These are phyloP conservation scores for Picea engelmannii DNA, from an alignment of 83 land plant species.

Conservation along the genomic window DNA sequence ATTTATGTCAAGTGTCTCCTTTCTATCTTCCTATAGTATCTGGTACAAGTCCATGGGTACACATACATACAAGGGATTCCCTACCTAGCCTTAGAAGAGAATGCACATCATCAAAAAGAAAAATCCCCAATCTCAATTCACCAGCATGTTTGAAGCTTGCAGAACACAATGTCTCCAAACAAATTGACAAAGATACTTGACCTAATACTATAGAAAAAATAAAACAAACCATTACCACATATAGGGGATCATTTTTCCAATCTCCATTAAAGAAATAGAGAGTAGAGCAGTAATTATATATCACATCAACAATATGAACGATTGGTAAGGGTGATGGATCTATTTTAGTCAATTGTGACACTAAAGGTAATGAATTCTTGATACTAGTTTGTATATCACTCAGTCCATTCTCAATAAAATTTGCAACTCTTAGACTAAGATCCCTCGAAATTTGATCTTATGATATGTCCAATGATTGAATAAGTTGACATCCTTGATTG, in stretches of 20 bases:
- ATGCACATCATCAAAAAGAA: constrained; percentile 59
- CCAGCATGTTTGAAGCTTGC: constrained; percentile 62
- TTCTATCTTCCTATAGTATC: constrained; percentile 46
- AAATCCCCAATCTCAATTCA: constrained; percentile 55
- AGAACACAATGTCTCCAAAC: constrained; percentile 71
- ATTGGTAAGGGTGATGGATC: constrained; percentile 73
- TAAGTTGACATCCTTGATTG: constrained; percentile 51
- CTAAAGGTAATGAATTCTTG: constrained; percentile 54
- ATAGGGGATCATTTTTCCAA: constrained; percentile 64
- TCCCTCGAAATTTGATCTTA: constrained; percentile 9
- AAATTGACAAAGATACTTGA: constrained; percentile 35
- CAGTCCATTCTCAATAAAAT: constrained; percentile 15
- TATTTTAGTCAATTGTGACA: constrained; percentile 38
- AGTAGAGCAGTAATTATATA: constrained; percentile 81
- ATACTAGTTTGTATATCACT: constrained; percentile 66
- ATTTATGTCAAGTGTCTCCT: background rate
- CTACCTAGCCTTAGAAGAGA: constrained; percentile 51
- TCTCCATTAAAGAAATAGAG: constrained; percentile 87
- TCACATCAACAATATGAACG: constrained; percentile 66
- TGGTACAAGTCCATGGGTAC: constrained; percentile 60
- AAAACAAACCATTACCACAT: constrained; percentile 53
- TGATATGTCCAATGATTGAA: constrained; percentile 26
- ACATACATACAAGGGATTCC: constrained; percentile 45
- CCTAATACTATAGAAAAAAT: constrained; percentile 65
- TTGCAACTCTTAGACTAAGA: constrained; percentile 11